phyloP scores from a whole-genome alignment of 2,329 filamentous ascomycete genomes.

The Atkinsonella texensis region DNA sequence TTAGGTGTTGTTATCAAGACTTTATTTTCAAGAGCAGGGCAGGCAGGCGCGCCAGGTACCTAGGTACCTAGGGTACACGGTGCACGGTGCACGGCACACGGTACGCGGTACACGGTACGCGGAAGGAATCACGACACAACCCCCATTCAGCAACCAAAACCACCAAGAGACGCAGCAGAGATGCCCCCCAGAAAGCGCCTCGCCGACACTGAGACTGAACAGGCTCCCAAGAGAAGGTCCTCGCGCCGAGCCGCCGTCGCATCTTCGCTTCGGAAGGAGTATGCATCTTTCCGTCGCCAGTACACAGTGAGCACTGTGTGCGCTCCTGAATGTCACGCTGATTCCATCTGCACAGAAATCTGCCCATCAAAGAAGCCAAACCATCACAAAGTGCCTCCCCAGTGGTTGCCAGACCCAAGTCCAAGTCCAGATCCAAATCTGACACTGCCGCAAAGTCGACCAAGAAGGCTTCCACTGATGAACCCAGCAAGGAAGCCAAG shows the following conservation, averaged over 20 bases:
- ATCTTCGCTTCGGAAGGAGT: background rate
- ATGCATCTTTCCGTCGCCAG: background rate
- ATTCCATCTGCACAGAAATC: background rate
- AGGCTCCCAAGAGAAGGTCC: constrained; percentile 16
- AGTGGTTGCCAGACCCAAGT: background rate
- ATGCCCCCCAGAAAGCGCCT: constrained; percentile 3
- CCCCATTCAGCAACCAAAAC: background rate
- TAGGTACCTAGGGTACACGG: too few species aligned
- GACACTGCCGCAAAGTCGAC: background rate
- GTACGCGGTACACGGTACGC: too few species aligned
- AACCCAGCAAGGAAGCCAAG: constrained; percentile 1
- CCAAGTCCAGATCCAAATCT: background rate
- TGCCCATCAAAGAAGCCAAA: background rate
- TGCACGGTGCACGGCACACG: too few species aligned
- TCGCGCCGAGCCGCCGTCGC: constrained; percentile 12
- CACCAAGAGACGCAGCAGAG: background rate
- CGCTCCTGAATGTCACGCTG: background rate
- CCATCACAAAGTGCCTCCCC: background rate
- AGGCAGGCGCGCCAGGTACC: too few species aligned
- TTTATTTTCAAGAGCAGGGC: too few species aligned
- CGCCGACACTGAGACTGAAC: constrained; percentile 8
- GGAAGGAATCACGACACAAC: too few species aligned
- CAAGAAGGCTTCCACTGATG: background rate
- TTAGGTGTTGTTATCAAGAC: too few species aligned
- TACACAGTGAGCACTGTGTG: background rate